Evolutionary conservation across 371 early-diverging fungal species (phyloP), one percentile per base, ranked within the genome.

Genomic region (Mortierella sp.): DNA sequence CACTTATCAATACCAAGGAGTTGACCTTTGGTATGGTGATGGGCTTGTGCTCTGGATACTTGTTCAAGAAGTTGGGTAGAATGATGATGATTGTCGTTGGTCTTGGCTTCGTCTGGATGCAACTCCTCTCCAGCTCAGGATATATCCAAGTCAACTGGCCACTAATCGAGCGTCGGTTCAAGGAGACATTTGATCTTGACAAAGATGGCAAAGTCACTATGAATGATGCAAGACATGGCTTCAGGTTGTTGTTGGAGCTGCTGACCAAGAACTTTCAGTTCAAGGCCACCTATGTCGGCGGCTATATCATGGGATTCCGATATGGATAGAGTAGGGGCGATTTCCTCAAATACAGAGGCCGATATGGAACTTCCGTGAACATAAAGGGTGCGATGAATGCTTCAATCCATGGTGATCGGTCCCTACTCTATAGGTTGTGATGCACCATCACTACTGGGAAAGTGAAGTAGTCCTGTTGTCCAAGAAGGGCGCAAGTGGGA

Each of bases 251-350:
- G 21, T 68, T 84, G 27, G 71, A 66, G 14, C 45, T 88, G n/a
- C 72, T 88, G 68, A 88, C 88, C 7, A 78, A 69, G 45, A 85
- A 86, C 52, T 67, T 88, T 21, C 88, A 86, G 61, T 88, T 88
- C 79, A 88, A 86, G 63, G 80, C 84, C 1, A 82, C 86, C 2
- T 88, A 86, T 48, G 62, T 82, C 10, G 69, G 76, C 27, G 88
- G 88, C 0, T 82, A 86, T 34, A 80, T 80, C 61, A 54, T 79
- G 41, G 87, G 88, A 31, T 60, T 86, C 53, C 77, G 81, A 24
- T 85, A 85, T 62, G 85, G 85, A 41, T 87, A 83, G n/a, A n/a
- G n/a, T n/a, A n/a, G n/a, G n/a, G n/a, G n/a, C n/a, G n/a, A n/a
- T n/a, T n/a, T n/a, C n/a, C n/a, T n/a, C n/a, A n/a, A n/a, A n/a